Percentiles rank a stretch among this genome's conserved stretches.
phyloP scores from a whole-genome alignment of 2,329 filamentous ascomycete genomes.

The Aureobasidium sp. region DNA sequence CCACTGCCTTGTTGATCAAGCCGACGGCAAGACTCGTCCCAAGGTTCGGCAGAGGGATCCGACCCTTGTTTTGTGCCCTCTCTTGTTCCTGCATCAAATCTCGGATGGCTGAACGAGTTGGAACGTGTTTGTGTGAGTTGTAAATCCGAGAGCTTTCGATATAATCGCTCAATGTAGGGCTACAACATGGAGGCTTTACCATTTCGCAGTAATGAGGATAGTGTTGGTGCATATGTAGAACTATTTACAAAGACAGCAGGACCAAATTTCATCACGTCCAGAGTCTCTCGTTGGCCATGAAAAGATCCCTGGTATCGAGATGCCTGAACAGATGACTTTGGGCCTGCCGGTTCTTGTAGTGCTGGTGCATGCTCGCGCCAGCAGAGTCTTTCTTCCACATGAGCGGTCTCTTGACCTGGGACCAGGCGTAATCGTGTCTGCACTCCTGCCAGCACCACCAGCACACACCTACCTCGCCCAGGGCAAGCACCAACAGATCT shows the following conservation, averaged over 20 bases:
- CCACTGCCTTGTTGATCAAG: neutral
- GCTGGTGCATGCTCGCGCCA: slow-evolving; percentile 9
- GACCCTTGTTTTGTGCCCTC: neutral
- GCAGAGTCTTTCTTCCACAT: slow-evolving; percentile 22
- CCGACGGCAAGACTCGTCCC: neutral
- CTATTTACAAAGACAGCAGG: neutral
- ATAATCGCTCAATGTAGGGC: no score
- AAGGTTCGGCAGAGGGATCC: neutral
- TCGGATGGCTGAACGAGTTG: neutral
- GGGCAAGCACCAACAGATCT: slow-evolving; percentile 47
- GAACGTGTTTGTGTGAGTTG: no score
- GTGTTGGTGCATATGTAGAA: neutral
- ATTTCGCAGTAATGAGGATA: neutral
- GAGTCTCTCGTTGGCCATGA: slow-evolving; percentile 25
- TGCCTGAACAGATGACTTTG: slow-evolving; percentile 22
- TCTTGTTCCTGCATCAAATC: neutral
- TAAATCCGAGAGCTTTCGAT: neutral
- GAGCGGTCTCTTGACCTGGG: slow-evolving; percentile 35
- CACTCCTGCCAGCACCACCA: slow-evolving; percentile 35
- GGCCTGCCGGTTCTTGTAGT: slow-evolving; percentile 5
- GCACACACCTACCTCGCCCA: slow-evolving; percentile 37
- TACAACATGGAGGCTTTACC: neutral
- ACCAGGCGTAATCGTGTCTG: slow-evolving; percentile 36
- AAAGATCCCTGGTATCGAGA: slow-evolving; percentile 22
- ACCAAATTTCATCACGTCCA: slow-evolving; percentile 17